phyloP scores from a whole-genome alignment of 2,329 filamentous ascomycete species.

The Proliferodiscus dingleyae region DNA sequence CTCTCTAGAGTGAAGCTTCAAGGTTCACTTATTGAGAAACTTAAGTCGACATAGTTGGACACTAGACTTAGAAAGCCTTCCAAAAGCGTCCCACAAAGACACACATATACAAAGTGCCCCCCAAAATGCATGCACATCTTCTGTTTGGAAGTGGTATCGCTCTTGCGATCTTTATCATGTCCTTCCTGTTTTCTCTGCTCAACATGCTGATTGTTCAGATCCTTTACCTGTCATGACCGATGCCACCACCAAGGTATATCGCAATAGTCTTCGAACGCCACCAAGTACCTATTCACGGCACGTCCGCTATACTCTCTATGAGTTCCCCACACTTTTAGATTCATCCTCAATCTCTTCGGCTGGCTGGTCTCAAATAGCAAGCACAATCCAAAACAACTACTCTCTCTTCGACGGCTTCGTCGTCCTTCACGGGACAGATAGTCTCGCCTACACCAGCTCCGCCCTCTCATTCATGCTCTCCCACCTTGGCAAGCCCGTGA shows the following conservation, averaged over 20 bases:
- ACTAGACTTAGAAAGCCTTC: too few relatives aligned
- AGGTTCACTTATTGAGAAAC: too few relatives aligned
- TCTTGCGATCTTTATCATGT: too few relatives aligned
- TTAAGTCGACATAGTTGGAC: too few relatives aligned
- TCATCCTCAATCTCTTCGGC: constrained; percentile 67
- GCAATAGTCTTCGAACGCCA: constrained; percentile 49
- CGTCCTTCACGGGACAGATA: constrained; percentile 67
- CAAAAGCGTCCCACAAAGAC: too few relatives aligned
- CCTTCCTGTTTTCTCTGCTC: too few relatives aligned
- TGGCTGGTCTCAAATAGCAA: constrained; percentile 66
- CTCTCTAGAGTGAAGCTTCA: too few relatives aligned
- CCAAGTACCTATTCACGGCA: constrained; percentile 58
- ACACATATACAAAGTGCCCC: too few relatives aligned
- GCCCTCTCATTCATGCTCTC: constrained; percentile 71
- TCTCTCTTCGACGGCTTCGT: constrained; percentile 67
- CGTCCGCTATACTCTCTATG: constrained; percentile 62
- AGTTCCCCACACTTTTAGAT: constrained; percentile 64
- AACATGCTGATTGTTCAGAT: constrained; percentile 16
- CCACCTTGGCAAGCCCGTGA: constrained; percentile 66
- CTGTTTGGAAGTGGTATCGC: too few relatives aligned
- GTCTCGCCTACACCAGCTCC: constrained; percentile 63
- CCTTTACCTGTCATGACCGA: constrained; percentile 29
- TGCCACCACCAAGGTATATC: constrained; percentile 21
- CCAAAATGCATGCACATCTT: too few relatives aligned
- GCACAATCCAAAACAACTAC: constrained; percentile 57